Conservation (phyloP, 1,284 basidiomycete genomes). For the Leccinum solheimii region DNA sequence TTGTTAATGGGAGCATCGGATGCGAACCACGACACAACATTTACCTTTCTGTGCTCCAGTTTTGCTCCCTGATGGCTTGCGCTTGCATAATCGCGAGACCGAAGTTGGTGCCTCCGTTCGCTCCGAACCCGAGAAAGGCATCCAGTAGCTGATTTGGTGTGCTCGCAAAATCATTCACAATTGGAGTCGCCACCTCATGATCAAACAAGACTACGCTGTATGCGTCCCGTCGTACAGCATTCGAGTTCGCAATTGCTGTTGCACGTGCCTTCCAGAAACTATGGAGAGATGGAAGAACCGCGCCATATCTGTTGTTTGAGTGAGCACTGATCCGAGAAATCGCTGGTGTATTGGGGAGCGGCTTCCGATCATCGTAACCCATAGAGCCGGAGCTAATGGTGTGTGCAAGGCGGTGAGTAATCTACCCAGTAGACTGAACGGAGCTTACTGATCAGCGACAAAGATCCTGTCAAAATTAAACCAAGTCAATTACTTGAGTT, state of each 20-base stretch:
- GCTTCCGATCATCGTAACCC: constrained; percentile 41
- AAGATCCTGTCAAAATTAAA: constrained; percentile 23
- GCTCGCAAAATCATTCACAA: constrained; percentile 52
- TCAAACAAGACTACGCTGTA: constrained; percentile 60
- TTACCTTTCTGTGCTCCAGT: constrained; percentile 61
- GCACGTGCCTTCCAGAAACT: constrained; percentile 57
- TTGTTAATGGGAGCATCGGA: not conserved
- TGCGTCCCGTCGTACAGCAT: constrained; percentile 47
- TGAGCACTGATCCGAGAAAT: constrained; percentile 38
- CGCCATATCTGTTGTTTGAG: constrained; percentile 54
- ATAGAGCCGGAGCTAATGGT: constrained; percentile 53
- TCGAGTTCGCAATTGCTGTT: constrained; percentile 35
- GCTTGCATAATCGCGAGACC: constrained; percentile 41
- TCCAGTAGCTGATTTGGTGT: constrained; percentile 48
- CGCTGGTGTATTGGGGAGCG: constrained; percentile 47
- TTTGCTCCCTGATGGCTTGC: constrained; percentile 42
- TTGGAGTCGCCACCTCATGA: constrained; percentile 23
- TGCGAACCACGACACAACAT: not conserved
- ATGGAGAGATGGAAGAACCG: constrained; percentile 55
- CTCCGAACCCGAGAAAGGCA: constrained; percentile 36
- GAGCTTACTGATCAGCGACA: constrained; percentile 29
- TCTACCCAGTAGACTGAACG: not conserved
- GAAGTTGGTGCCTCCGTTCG: constrained; percentile 51
- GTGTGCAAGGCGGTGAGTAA: not conserved
- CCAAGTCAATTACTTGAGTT: not conserved